Base-by-base conservation (phyloP, 2,329 filamentous ascomycete species). In the Paracoccidioides brasiliensis region DNA sequence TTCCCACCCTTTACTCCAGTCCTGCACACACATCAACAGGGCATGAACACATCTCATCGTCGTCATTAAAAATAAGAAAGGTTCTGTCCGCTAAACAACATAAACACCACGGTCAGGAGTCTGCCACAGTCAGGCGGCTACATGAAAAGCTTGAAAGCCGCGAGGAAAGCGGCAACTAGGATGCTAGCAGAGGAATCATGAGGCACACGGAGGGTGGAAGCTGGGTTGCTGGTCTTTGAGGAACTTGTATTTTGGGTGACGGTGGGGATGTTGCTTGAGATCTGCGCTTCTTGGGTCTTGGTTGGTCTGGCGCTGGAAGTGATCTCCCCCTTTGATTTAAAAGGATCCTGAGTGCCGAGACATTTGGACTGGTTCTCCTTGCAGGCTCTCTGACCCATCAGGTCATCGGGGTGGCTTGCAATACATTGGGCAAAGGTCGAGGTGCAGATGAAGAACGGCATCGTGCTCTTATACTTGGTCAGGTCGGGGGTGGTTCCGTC, bases 381-480 rank as follows among this genome's bases (percentile, higher is more conserved):
- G 75, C 83, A 85, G 51, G 67, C 58, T 53, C 69, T 61, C 62
- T 78, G 74, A 53, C 68, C 71, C 57, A 74, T 65, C 44, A 72
- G 66, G 58, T 79, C 70, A 58, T 76, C 68, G 61, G 74, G 69
- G 63, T 76, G 63, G 56, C 68, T 64, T 33, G 60, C n/a, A 57
- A 77, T 74, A 64, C 77, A 80, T 61, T 77, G 72, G 30, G 60
- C 62, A 64, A 69, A 80, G 70, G 75, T 78, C 59, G 69, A 70
- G 63, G 76, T 64, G 72, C 82, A 85, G 67, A 81, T 75, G 68
- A 74, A 82, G 69, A 74, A 80, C 44, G 81, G 81, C 51, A 86
- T 71, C 30, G 80, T 81, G 68, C 79, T 71, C 54, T 69, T 62
- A 70, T 83, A 86, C 62, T 74, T 70, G 58, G 71, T 67, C 62